Percentiles rank a stretch among this genome's conserved stretches.
Evolutionary conservation across 257 asterid genomes (phyloP).

Genomic region (Salvia splendens): DNA sequence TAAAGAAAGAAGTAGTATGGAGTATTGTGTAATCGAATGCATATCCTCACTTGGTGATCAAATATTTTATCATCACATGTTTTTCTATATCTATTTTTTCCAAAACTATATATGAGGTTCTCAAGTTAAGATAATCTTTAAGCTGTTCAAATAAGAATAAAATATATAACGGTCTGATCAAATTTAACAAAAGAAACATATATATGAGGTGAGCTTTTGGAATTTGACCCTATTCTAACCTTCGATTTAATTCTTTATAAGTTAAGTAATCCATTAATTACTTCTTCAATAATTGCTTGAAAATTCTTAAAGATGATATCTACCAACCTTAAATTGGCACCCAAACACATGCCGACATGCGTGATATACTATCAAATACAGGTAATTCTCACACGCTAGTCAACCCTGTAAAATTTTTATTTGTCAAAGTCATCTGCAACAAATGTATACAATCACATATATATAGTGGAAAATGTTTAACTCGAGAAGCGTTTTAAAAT

Average conservation of each 20-base stretch:
- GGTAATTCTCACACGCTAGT: slow-evolving; percentile 20
- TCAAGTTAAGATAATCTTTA: too few species aligned
- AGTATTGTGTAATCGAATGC: too few species aligned
- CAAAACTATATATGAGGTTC: too few species aligned
- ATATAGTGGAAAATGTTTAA: not conserved
- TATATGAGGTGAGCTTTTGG: too few species aligned
- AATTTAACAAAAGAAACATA: too few species aligned
- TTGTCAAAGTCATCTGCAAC: slow-evolving; percentile 21
- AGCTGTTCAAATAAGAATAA: too few species aligned
- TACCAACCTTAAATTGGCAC: slow-evolving; percentile 24
- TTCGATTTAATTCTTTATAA: not conserved
- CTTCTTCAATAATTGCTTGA: slow-evolving; percentile 9
- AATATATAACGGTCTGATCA: too few species aligned
- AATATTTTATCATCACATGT: too few species aligned
- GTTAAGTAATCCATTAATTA: not conserved
- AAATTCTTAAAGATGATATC: slow-evolving; percentile 20
- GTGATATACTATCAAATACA: too few species aligned
- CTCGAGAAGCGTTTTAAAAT: not conserved
- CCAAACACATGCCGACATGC: not conserved
- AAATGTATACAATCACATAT: not conserved
- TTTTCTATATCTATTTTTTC: too few species aligned
- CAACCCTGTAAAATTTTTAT: slow-evolving; percentile 9
- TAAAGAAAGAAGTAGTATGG: too few species aligned
- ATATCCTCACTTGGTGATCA: too few species aligned
- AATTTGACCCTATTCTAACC: not conserved